These are phyloP conservation scores for Cadophora sp. DNA, from an alignment of 2,329 filamentous ascomycete species.

Conservation along the genomic window DNA sequence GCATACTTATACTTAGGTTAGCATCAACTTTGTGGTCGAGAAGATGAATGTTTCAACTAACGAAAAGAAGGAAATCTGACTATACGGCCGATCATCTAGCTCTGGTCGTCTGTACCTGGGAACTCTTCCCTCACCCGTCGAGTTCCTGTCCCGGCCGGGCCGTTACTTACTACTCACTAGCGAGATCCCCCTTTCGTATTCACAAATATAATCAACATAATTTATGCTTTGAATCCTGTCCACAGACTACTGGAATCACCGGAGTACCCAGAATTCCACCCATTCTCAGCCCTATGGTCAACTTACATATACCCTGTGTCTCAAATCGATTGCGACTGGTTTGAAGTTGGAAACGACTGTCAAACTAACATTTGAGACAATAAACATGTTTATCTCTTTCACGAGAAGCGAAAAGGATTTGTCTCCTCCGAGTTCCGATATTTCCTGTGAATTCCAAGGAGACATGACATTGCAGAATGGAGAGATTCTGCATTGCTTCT, in stretches of 20 bases:
- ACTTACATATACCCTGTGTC: background rate
- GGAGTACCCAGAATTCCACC: background rate
- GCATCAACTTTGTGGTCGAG: background rate
- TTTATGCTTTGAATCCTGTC: background rate
- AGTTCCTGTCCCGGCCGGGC: background rate
- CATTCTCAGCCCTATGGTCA: background rate
- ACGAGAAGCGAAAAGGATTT: background rate
- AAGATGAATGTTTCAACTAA: background rate
- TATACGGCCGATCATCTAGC: background rate
- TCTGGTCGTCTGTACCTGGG: background rate
- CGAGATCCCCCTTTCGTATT: background rate
- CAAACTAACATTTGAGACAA: background rate
- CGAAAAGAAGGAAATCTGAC: background rate
- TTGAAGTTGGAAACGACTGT: background rate
- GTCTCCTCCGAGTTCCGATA: background rate
- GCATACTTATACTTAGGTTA: background rate
- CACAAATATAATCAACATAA: no score
- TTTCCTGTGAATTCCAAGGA: no score
- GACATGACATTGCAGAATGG: no score
- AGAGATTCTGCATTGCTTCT: no score
- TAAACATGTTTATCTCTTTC: background rate
- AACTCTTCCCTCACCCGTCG: background rate
- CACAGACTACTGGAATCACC: background rate
- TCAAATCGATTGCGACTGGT: background rate
- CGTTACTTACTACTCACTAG: no score